Conservation (phyloP, 2,329 filamentous ascomycete species). For the Penicillium sp. region DNA sequence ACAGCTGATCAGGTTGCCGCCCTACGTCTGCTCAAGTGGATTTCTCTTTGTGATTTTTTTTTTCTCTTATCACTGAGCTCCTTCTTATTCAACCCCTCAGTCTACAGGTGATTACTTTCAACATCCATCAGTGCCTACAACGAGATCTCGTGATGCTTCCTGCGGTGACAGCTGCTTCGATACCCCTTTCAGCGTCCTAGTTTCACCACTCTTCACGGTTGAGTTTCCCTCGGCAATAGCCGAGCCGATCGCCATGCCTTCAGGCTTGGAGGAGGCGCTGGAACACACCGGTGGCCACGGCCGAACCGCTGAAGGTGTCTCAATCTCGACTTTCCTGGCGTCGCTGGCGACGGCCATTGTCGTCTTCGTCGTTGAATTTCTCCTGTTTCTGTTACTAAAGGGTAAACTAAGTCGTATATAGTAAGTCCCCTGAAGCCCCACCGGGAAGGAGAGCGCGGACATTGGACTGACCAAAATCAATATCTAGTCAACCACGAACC, state of each 20-base stretch:
- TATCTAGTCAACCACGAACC: conserved; percentile 71
- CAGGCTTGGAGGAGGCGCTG: conserved; percentile 36
- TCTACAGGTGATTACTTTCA: not conserved
- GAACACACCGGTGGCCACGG: conserved; percentile 39
- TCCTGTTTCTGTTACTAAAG: conserved; percentile 73
- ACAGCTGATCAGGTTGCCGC: conserved; percentile 17
- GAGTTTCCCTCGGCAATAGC: conserved; percentile 5
- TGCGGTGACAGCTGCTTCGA: not conserved
- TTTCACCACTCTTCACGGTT: not conserved
- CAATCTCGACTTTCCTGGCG: conserved; percentile 59
- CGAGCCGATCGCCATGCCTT: conserved; percentile 22
- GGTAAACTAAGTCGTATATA: conserved; percentile 81
- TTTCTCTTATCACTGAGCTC: not conserved
- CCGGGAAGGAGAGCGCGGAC: not conserved
- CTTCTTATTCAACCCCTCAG: not conserved
- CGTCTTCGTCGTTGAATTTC: conserved; percentile 62
- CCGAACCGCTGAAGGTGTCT: conserved; percentile 38
- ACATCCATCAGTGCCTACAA: not conserved
- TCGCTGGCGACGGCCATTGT: conserved; percentile 63
- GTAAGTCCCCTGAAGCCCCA: conserved; percentile 50
- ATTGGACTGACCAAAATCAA: conserved; percentile 8
- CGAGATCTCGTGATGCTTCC: conserved; percentile 2
- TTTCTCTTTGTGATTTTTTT: conserved; percentile 1
- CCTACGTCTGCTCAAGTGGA: conserved; percentile 11
- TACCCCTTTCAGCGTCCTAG: conserved; percentile 1